Evolutionary conservation across 176 grass and related monocot genomes (phyloP).

Genomic region (Eragrostis curvula): DNA sequence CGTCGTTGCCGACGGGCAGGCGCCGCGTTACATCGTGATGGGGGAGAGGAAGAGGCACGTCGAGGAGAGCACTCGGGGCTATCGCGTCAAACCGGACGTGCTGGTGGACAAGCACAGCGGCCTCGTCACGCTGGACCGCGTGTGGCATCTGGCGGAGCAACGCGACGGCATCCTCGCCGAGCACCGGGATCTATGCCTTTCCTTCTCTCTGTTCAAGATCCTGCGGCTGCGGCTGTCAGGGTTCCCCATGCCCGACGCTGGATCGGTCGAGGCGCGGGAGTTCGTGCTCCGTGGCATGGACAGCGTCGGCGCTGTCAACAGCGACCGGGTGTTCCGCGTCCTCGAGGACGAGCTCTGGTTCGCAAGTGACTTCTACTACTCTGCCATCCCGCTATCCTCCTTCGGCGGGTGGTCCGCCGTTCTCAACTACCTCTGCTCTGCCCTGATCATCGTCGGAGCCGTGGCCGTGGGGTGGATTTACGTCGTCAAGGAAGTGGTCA

Average conservation of each 20-base stretch:
- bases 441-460: conserved; percentile 32
- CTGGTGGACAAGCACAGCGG: background rate
- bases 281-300: conserved; percentile 50
- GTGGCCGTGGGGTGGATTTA: conserved; percentile 6
- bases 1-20: background rate
- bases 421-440: background rate
- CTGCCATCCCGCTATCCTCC: background rate
- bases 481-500: rapidly evolving
- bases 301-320: background rate
- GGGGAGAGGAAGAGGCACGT: conserved; percentile 29
- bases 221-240: background rate
- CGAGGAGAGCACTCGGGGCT: conserved; percentile 4
- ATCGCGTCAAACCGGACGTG: background rate
- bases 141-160: conserved; percentile 15
- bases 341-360: conserved; percentile 45
- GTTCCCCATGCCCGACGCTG: conserved; percentile 16
- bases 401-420: conserved; percentile 32
- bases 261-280: conserved; percentile 2
- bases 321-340: conserved; percentile 28
- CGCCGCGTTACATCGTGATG: conserved; percentile 25
- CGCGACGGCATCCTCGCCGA: conserved; percentile 15
- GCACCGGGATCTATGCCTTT: conserved; percentile 40
- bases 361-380: conserved; percentile 46
- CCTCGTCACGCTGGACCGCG: conserved; percentile 28
- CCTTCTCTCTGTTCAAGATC: conserved; percentile 35